phyloP scores from a whole-genome alignment of 352 stramenopile genomes.

The Phytophthora quininea region DNA sequence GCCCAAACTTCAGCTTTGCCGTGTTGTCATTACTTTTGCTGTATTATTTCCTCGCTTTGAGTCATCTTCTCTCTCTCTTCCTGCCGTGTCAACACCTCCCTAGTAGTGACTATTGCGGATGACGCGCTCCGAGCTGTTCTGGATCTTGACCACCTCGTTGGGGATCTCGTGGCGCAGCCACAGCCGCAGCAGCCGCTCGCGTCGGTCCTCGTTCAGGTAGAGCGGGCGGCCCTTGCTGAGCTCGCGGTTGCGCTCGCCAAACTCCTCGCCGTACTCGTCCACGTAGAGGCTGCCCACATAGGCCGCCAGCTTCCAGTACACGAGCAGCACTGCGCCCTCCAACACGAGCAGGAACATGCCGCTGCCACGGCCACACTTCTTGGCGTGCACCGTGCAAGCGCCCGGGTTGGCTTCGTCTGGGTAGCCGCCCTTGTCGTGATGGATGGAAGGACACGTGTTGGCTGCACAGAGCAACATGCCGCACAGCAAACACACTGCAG shows the following conservation, averaged over 20 bases:
- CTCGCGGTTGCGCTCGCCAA: conserved; percentile 83
- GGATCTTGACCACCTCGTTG: conserved; percentile 88
- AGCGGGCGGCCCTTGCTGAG: conserved; percentile 82
- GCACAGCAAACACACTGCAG: conserved; percentile 86
- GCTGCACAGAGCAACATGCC: conserved; percentile 81
- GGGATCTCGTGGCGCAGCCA: conserved; percentile 86
- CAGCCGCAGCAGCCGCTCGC: conserved; percentile 72
- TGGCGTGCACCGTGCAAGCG: conserved; percentile 83
- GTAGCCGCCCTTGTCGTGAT: conserved; percentile 73
- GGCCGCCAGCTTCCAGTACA: conserved; percentile 87
- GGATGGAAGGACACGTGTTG: conserved; percentile 78
- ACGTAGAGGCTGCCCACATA: conserved; percentile 87
- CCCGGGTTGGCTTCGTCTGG: conserved; percentile 82
- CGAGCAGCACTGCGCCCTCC: conserved; percentile 82
- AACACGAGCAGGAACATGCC: conserved; percentile 86
- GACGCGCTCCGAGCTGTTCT: conserved; percentile 89
- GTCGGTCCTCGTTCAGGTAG: conserved; percentile 77
- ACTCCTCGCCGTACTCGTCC: conserved; percentile 89
- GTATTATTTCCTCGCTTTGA: conserved; percentile 2
- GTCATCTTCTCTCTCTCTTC: not conserved
- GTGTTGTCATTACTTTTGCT: not conserved
- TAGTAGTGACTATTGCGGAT: conserved; percentile 91
- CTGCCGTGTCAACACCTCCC: not conserved
- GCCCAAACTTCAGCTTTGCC: not conserved
- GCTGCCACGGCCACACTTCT: conserved; percentile 84